Evolutionary conservation across 108 stramenopile genomes (phyloP).

Genomic region (Skeletonema potamos): DNA sequence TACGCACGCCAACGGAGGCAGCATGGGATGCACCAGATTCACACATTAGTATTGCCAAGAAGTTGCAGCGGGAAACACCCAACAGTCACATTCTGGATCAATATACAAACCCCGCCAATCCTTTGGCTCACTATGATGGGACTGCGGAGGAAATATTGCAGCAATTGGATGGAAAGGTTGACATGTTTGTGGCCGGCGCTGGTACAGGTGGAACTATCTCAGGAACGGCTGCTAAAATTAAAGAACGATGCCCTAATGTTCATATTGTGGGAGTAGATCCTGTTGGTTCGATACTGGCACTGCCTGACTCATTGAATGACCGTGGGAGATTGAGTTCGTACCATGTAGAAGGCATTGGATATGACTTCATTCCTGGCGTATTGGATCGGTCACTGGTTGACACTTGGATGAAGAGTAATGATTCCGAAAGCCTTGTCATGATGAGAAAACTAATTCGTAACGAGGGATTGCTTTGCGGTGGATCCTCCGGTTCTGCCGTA

Average conservation of each 20-base stretch:
- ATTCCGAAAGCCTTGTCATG: constrained; percentile 72
- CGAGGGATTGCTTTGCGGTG: constrained; percentile 92
- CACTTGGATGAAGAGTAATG: constrained; percentile 84
- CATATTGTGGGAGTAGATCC: constrained; percentile 88
- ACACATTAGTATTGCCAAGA: constrained; percentile 86
- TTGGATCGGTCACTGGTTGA: constrained; percentile 82
- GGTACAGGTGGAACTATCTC: constrained; percentile 90
- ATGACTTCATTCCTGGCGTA: constrained; percentile 93
- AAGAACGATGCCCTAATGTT: constrained; percentile 73
- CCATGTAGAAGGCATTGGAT: constrained; percentile 93
- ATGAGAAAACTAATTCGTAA: constrained; percentile 87
- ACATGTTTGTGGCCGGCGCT: constrained; percentile 80
- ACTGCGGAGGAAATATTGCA: constrained; percentile 89
- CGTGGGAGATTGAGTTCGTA: constrained; percentile 67
- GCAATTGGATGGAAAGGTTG: constrained; percentile 79
- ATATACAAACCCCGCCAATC: constrained; percentile 87
- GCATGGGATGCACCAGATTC: constrained; percentile 87
- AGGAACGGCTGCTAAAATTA: constrained; percentile 83
- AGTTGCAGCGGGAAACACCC: constrained; percentile 86
- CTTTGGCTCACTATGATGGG: constrained; percentile 90
- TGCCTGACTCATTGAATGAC: constrained; percentile 87
- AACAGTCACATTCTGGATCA: constrained; percentile 92
- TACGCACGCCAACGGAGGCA: constrained; percentile 92
- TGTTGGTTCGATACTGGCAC: constrained; percentile 72
- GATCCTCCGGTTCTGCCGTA: constrained; percentile 86